phyloP scores from a whole-genome alignment of 495 filamentous ascomycete species.

The Talaromyces stipitatus region DNA sequence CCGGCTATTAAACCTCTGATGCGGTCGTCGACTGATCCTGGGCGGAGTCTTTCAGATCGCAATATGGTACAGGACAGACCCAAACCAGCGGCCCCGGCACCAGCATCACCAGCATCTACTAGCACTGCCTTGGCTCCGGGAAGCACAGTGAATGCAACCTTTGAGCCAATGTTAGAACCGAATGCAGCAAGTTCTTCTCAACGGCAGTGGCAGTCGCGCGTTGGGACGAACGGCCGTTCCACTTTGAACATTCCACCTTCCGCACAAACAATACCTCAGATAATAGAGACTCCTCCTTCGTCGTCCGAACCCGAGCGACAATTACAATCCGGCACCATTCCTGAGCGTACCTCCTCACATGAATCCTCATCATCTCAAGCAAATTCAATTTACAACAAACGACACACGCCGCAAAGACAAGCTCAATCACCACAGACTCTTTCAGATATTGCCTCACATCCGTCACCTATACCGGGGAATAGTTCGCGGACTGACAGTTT shows the following conservation, averaged over 20 bases:
- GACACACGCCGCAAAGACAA: constrained; percentile 4
- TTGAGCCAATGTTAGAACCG: constrained; percentile 22
- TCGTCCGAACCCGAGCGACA: constrained; percentile 27
- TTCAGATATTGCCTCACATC: constrained; percentile 53
- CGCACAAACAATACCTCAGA: constrained; percentile 51
- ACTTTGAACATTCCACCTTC: constrained; percentile 25
- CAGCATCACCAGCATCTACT: constrained; percentile 10
- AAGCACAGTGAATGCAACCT: constrained; percentile 17
- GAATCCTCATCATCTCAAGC: constrained; percentile 26
- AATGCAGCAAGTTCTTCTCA: constrained; percentile 21
- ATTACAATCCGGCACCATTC: constrained; percentile 22
- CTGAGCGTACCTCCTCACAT: constrained; percentile 52
- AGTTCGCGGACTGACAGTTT: constrained; percentile 66
- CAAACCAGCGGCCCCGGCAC: constrained; percentile 9
- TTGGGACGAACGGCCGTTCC: constrained; percentile 41
- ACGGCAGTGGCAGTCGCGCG: constrained; percentile 34
- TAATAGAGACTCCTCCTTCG: constrained; percentile 60
- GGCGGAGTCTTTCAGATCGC: constrained; percentile 25
- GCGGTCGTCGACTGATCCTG: constrained; percentile 71
- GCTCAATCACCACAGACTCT: constrained; percentile 31
- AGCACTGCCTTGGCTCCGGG: constrained; percentile 15
- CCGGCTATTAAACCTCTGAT: constrained; percentile 49
- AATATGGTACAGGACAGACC: neutral
- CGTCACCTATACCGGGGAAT: constrained; percentile 65
- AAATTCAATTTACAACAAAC: constrained; percentile 5